Conservation (phyloP, 2,329 filamentous ascomycete species). For the Cordyceps cicadae region DNA sequence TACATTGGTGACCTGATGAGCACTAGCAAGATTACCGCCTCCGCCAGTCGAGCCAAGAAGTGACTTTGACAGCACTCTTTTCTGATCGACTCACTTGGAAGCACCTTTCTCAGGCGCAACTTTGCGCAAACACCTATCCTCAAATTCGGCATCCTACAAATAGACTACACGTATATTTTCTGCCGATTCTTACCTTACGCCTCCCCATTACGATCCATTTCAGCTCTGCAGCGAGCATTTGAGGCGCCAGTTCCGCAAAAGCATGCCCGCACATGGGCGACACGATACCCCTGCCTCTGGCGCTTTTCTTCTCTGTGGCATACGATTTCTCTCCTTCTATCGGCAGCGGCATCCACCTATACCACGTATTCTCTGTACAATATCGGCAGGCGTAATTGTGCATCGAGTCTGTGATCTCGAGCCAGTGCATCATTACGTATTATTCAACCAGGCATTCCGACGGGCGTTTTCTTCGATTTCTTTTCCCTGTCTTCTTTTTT, state of each 20-base stretch:
- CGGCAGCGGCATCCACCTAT: neutral
- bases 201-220: conserved; percentile 1
- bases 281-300: conserved; percentile 12
- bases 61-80: conserved; percentile 24
- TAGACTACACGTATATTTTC: neutral
- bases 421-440: neutral
- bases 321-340: neutral
- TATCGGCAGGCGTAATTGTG: neutral
- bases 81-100: neutral
- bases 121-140: neutral
- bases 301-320: conserved; percentile 1
- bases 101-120: neutral
- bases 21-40: conserved; percentile 63
- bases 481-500: neutral
- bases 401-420: neutral
- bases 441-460: neutral
- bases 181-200: neutral
- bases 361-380: conserved; percentile 5
- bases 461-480: conserved; percentile 4
- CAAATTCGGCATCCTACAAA: neutral
- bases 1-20: conserved; percentile 96
- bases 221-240: conserved; percentile 6
- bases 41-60: conserved; percentile 45
- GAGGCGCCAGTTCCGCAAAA: conserved; percentile 8
- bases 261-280: neutral